A percentile compares a stretch with the other conserved stretches of the same genome.
These are phyloP conservation scores for Rhexocercosporidium sp. DNA, from an alignment of 2,329 filamentous ascomycete species.

Conservation along the genomic window DNA sequence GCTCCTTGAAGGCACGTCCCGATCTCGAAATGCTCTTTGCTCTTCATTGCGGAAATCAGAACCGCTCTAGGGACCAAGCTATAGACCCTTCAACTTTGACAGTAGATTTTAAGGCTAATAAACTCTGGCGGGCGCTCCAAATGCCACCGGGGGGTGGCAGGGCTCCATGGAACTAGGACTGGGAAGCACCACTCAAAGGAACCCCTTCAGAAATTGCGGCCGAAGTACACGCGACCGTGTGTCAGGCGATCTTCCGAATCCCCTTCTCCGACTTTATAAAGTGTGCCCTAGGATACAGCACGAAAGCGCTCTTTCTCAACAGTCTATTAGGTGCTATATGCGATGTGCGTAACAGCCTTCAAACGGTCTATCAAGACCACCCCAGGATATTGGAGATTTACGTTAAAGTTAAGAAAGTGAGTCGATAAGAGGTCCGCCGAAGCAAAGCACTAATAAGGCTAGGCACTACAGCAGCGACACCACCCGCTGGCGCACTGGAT, in stretches of 20 bases:
- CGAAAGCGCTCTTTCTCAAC: slow-evolving; percentile 15
- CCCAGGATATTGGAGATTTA: slow-evolving; percentile 14
- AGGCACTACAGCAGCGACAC: background rate
- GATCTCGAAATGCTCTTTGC: background rate
- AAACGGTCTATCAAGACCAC: slow-evolving; percentile 15
- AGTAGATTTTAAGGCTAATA: slow-evolving; percentile 21
- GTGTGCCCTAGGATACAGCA: slow-evolving; percentile 25
- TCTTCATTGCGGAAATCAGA: background rate
- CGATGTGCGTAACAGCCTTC: slow-evolving; percentile 23
- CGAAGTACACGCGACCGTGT: slow-evolving; percentile 26
- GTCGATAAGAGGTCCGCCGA: background rate
- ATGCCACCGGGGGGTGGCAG: slow-evolving; percentile 17
- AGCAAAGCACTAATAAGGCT: background rate
- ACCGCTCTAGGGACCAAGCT: background rate
- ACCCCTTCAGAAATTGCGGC: slow-evolving; percentile 25
- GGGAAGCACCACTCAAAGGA: slow-evolving; percentile 21
- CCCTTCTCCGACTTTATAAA: slow-evolving; percentile 28
- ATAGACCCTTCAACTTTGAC: slow-evolving; percentile 14
- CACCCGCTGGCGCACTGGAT: background rate
- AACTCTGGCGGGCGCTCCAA: slow-evolving; percentile 25
- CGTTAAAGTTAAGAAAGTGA: background rate
- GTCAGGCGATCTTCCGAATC: slow-evolving; percentile 23
- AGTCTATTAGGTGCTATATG: slow-evolving; percentile 24
- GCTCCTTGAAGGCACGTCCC: background rate
- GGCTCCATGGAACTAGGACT: slow-evolving; percentile 25